phyloP scores from a whole-genome alignment of 2,329 filamentous ascomycete genomes.

The Penicillium oxalicum region DNA sequence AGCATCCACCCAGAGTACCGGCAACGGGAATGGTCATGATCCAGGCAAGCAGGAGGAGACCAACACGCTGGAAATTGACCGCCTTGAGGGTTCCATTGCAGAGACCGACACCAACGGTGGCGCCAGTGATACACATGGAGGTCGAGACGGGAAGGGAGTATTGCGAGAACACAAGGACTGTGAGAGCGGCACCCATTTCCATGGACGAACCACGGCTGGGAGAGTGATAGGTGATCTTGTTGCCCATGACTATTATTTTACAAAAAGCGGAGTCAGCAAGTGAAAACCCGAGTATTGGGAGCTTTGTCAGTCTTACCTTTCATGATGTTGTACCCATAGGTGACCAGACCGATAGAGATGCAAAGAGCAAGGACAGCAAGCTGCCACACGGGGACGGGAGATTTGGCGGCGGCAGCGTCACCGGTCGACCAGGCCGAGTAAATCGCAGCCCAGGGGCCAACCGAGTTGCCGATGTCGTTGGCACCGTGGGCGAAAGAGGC shows the following conservation, averaged over 20 bases:
- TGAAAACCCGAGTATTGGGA: not conserved
- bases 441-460: slow-evolving; percentile 64
- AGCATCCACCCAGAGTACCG: slow-evolving; percentile 49
- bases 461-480: slow-evolving; percentile 69
- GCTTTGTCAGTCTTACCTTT: slow-evolving; percentile 50
- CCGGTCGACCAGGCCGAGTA: slow-evolving; percentile 64
- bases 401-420: slow-evolving; percentile 55
- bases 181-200: slow-evolving; percentile 74
- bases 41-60: slow-evolving; percentile 62
- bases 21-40: slow-evolving; percentile 60
- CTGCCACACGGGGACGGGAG: slow-evolving; percentile 67
- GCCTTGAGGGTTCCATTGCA: slow-evolving; percentile 68
- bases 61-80: slow-evolving; percentile 70
- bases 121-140: slow-evolving; percentile 73
- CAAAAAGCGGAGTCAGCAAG: slow-evolving; percentile 11
- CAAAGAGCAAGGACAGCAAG: slow-evolving; percentile 61
- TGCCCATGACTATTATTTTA: slow-evolving; percentile 60
- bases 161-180: slow-evolving; percentile 69
- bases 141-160: slow-evolving; percentile 71
- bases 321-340: slow-evolving; percentile 81
- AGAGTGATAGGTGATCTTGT: slow-evolving; percentile 69
- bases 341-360: slow-evolving; percentile 63
- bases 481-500: slow-evolving; percentile 59
- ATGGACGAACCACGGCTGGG: slow-evolving; percentile 59
- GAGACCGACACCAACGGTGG: slow-evolving; percentile 70